Evolutionary conservation across 805 yeast genomes (phyloP).

Genomic region (Lachancea nothofagi): DNA sequence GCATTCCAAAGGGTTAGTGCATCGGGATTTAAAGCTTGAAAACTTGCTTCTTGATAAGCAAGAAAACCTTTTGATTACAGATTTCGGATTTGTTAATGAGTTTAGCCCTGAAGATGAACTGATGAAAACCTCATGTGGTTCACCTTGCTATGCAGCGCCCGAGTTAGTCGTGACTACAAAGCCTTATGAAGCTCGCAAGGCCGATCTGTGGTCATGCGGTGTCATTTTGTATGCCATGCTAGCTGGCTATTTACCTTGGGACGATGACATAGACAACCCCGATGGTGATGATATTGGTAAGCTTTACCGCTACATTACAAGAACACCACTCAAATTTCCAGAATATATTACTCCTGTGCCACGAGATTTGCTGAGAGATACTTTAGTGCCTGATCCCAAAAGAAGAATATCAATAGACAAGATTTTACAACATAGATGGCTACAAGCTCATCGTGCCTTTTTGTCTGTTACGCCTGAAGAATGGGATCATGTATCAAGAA

Average conservation of each 20-base stretch:
- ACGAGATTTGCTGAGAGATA: conserved; percentile 79
- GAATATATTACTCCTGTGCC: conserved; percentile 88
- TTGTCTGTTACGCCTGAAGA: conserved; percentile 80
- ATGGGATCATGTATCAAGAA: conserved; percentile 60
- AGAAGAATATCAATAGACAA: conserved; percentile 64
- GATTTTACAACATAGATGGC: conserved; percentile 81
- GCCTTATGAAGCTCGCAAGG: conserved; percentile 88
- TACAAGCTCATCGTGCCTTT: conserved; percentile 76
- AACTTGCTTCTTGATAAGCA: conserved; percentile 79
- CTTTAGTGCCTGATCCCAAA: conserved; percentile 79
- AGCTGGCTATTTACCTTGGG: conserved; percentile 95
- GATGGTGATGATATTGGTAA: conserved; percentile 92
- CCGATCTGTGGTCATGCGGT: conserved; percentile 96
- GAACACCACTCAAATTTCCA: conserved; percentile 90
- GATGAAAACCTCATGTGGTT: conserved; percentile 94
- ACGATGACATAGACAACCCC: conserved; percentile 94
- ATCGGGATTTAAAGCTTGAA: conserved; percentile 86
- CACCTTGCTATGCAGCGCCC: conserved; percentile 98
- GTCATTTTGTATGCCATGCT: conserved; percentile 93
- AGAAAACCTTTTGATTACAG: conserved; percentile 80
- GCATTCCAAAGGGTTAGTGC: conserved; percentile 88
- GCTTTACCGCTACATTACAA: conserved; percentile 84
- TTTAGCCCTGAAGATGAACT: conserved; percentile 54
- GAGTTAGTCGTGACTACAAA: conserved; percentile 83
- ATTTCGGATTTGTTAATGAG: conserved; percentile 92